These are phyloP conservation scores for Cercospora sojina DNA, from an alignment of 2,329 filamentous ascomycete species.

Conservation along the genomic window DNA sequence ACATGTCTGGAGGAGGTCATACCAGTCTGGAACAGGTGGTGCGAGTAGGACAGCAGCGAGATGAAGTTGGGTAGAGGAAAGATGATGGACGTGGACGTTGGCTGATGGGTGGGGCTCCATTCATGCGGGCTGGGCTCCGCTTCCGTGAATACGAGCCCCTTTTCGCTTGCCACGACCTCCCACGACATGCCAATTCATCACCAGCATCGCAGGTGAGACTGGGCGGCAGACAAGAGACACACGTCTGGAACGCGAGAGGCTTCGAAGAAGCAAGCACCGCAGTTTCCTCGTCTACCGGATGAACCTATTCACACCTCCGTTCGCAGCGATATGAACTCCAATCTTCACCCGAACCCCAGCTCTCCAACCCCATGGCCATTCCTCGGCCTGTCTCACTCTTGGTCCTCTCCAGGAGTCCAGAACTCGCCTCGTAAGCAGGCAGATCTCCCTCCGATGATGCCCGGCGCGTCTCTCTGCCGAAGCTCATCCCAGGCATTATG, in stretches of 20 bases:
- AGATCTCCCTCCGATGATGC: not conserved
- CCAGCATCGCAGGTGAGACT: not conserved
- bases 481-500: not conserved
- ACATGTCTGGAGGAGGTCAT: not conserved
- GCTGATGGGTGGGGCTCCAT: not conserved
- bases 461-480: not conserved
- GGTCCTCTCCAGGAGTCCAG: not conserved
- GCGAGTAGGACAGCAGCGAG: not conserved
- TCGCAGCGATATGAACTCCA: not conserved
- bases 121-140: not conserved
- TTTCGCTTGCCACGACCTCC: not conserved
- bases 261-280: not conserved
- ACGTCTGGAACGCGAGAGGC: fast-evolving
- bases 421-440: not conserved
- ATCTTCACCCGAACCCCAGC: not conserved
- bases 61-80: not conserved
- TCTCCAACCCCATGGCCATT: not conserved
- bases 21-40: not conserved
- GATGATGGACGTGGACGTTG: not conserved
- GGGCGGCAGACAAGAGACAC: not conserved
- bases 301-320: not conserved
- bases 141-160: not conserved
- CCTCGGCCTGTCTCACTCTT: not conserved
- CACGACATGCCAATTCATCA: not conserved
- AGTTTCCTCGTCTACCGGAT: not conserved